phyloP scores from a whole-genome alignment of 2,329 filamentous ascomycete species.

The Trichoderma harzianum region DNA sequence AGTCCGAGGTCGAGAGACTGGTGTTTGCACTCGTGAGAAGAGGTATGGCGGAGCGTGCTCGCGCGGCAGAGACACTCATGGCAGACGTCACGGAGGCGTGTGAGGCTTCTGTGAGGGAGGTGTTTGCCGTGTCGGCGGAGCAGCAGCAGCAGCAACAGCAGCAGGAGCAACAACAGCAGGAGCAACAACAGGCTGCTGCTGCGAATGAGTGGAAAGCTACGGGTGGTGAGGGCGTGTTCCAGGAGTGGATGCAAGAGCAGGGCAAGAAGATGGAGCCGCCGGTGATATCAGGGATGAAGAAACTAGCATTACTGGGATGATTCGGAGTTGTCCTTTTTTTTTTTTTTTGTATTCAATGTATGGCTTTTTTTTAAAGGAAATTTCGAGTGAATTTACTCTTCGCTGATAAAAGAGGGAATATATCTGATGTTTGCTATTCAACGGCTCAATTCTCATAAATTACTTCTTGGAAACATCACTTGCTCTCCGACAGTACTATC shows the following conservation, averaged over 20 bases:
- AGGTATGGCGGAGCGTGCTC: slow-evolving; percentile 82
- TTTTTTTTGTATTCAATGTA: background rate
- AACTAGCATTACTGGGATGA: slow-evolving; percentile 49
- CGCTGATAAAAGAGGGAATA: background rate
- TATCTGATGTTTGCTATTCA: background rate
- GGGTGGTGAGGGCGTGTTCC: slow-evolving; percentile 52
- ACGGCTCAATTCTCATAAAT: background rate
- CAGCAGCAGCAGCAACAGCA: slow-evolving; percentile 22
- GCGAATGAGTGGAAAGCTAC: slow-evolving; percentile 33
- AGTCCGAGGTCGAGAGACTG: slow-evolving; percentile 69
- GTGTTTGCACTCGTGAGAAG: slow-evolving; percentile 74
- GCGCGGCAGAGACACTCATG: slow-evolving; percentile 71
- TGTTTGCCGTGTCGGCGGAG: slow-evolving; percentile 49
- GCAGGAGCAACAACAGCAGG: slow-evolving; percentile 21
- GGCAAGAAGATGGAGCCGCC: slow-evolving; percentile 47
- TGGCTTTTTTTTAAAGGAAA: background rate
- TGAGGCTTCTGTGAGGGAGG: slow-evolving; percentile 62
- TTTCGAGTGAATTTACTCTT: background rate
- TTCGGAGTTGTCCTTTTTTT: slow-evolving; percentile 6
- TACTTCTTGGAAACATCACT: background rate
- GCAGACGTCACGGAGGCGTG: slow-evolving; percentile 72
- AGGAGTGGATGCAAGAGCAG: slow-evolving; percentile 47
- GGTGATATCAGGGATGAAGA: slow-evolving; percentile 47
- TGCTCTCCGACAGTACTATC: background rate
- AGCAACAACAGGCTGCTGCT: slow-evolving; percentile 22